A percentile compares a stretch with the other conserved stretches of the same genome.
Evolutionary conservation across 768 basidiomycete genomes (phyloP).

Genomic region (Asterophora parasitica): DNA sequence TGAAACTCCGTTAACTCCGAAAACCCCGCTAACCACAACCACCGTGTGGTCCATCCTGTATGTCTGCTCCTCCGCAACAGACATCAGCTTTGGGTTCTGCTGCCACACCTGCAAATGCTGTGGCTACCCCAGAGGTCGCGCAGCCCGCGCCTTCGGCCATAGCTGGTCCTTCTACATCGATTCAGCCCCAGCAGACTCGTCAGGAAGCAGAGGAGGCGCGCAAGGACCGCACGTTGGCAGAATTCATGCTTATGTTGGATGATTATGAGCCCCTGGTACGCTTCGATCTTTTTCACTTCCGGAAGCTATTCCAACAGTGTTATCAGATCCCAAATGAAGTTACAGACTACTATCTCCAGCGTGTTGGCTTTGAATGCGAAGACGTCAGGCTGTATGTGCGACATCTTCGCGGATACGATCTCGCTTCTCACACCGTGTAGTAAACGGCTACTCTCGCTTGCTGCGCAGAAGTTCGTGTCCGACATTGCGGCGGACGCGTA

Average conservation of each 20-base stretch:
- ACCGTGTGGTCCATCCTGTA: conserved; percentile 7
- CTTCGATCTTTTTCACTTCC: conserved; percentile 4
- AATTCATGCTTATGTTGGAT: conserved; percentile 94
- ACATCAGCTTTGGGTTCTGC: conserved; percentile 26
- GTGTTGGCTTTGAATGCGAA: conserved; percentile 93
- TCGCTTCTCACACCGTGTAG: conserved; percentile 35
- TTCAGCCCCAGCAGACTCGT: conserved; percentile 44
- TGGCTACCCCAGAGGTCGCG: conserved; percentile 21
- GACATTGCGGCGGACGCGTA: conserved; percentile 97
- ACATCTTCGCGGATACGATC: not conserved
- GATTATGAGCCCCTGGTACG: conserved; percentile 92
- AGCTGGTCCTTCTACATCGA: conserved; percentile 25
- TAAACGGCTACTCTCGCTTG: conserved; percentile 90
- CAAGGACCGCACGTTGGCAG: conserved; percentile 86
- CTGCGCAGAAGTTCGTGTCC: conserved; percentile 96
- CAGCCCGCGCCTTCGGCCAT: conserved; percentile 21
- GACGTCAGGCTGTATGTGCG: conserved; percentile 82
- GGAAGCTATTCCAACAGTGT: not conserved
- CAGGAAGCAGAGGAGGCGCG: conserved; percentile 76
- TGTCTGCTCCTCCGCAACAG: conserved; percentile 30
- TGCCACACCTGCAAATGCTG: conserved; percentile 23
- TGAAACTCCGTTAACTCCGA: conserved; percentile 30
- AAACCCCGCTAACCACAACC: conserved; percentile 16
- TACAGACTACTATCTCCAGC: conserved; percentile 94
- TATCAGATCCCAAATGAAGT: conserved; percentile 95